These are phyloP conservation scores for Nitzschia palea DNA, from an alignment of 108 stramenopile genomes.

Conservation along the genomic window DNA sequence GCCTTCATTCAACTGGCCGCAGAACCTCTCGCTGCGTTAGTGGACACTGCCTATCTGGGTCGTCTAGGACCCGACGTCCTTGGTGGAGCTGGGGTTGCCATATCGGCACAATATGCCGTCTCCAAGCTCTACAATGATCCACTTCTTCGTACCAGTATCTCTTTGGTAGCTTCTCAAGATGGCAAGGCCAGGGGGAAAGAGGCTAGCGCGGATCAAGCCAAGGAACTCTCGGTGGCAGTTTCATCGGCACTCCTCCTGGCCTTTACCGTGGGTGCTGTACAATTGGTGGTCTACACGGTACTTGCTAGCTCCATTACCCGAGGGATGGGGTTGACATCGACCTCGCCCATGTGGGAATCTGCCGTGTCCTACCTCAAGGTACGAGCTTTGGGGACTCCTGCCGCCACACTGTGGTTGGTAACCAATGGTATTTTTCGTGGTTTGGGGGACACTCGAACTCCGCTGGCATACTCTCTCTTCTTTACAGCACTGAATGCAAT, in stretches of 20 bases:
- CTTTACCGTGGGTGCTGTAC: slow-evolving; percentile 73
- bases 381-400: slow-evolving; percentile 84
- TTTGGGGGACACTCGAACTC: slow-evolving; percentile 88
- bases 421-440: slow-evolving; percentile 94
- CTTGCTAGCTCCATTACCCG: slow-evolving; percentile 57
- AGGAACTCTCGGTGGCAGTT: slow-evolving; percentile 69
- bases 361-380: slow-evolving; percentile 82
- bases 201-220: slow-evolving; percentile 13
- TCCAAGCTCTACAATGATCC: slow-evolving; percentile 93
- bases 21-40: slow-evolving; percentile 89
- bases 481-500: slow-evolving; percentile 82
- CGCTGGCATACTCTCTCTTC: slow-evolving; percentile 73
- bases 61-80: slow-evolving; percentile 46
- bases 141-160: slow-evolving; percentile 82
- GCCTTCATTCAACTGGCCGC: slow-evolving; percentile 90
- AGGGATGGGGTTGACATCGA: slow-evolving; percentile 70
- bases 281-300: slow-evolving; percentile 70
- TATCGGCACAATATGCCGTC: slow-evolving; percentile 88
- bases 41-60: slow-evolving; percentile 84
- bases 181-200: slow-evolving; percentile 49
- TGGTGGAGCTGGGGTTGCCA: slow-evolving; percentile 93
- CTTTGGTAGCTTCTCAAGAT: slow-evolving; percentile 86
- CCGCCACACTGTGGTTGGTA: slow-evolving; percentile 90
- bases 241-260: slow-evolving; percentile 86
- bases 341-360: slow-evolving; percentile 78